Percentiles rank a stretch among this genome's conserved stretches.
These are phyloP conservation scores for Hansenula sp. DNA, from an alignment of 1,139 yeast species.

Conservation along the genomic window DNA sequence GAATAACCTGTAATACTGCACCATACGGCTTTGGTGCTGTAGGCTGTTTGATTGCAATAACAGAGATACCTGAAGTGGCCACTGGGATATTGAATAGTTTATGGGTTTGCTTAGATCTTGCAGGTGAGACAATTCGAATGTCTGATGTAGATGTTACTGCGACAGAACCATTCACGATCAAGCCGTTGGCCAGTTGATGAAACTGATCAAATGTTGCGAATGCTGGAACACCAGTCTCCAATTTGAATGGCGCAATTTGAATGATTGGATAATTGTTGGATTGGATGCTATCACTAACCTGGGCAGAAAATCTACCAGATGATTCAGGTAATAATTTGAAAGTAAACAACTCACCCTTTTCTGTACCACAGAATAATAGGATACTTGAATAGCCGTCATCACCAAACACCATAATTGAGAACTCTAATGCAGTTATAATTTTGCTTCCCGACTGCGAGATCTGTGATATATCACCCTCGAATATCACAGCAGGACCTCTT, in stretches of 20 bases:
- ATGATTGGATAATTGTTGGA: constrained; percentile 49
- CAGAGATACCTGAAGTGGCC: constrained; percentile 59
- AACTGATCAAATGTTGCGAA: constrained; percentile 60
- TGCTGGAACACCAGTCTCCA: constrained; percentile 57
- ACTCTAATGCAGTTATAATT: constrained; percentile 61
- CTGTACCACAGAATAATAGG: constrained; percentile 73
- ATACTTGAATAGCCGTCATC: constrained; percentile 72
- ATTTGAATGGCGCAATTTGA: constrained; percentile 55
- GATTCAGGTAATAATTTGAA: constrained; percentile 67
- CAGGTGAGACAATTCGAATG: constrained; percentile 58
- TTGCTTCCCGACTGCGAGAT: constrained; percentile 23
- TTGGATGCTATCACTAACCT: constrained; percentile 46
- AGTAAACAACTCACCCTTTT: constrained; percentile 66
- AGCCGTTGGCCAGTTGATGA: constrained; percentile 60
- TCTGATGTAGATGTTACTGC: constrained; percentile 59
- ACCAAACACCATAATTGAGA: constrained; percentile 62
- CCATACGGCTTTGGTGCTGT: constrained; percentile 31
- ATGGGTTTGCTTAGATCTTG: constrained; percentile 59
- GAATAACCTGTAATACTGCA: constrained; percentile 37
- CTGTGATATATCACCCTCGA: constrained; percentile 38
- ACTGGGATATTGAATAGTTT: constrained; percentile 44
- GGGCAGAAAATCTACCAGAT: constrained; percentile 66
- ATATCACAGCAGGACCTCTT: constrained; percentile 80
- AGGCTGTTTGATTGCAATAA: constrained; percentile 24
- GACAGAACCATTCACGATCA: constrained; percentile 58